Evolutionary conservation across 352 stramenopile species (phyloP).

Genomic region (Phytopythium sindhum): DNA sequence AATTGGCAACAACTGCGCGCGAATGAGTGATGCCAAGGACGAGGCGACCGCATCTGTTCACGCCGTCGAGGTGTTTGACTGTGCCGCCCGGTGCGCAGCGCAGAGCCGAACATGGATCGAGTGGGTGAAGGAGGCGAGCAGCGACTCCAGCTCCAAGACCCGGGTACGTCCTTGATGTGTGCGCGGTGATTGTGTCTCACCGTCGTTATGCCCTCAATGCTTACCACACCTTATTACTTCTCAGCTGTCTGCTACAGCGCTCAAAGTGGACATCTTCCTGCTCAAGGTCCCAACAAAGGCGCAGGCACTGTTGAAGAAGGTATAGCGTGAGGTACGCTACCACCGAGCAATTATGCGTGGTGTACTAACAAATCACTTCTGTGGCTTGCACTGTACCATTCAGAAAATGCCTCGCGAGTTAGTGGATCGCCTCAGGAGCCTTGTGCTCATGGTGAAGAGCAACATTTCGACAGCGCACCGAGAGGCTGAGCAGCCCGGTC

Average conservation of each 20-base stretch:
- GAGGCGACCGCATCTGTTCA: background rate
- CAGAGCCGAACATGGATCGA: constrained; percentile 33
- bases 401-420: constrained; percentile 24
- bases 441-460: constrained; percentile 39
- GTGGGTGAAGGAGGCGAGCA: constrained; percentile 35
- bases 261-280: constrained; percentile 70
- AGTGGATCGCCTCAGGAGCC: constrained; percentile 24
- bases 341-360: background rate
- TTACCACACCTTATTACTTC: background rate
- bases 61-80: constrained; percentile 13
- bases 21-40: constrained; percentile 1
- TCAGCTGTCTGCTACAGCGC: constrained; percentile 45
- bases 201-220: background rate
- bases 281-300: constrained; percentile 42
- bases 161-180: constrained; percentile 22
- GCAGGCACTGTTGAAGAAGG: constrained; percentile 35
- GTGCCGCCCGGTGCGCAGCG: constrained; percentile 1
- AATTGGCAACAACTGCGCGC: constrained; percentile 26
- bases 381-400: background rate
- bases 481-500: constrained; percentile 7
- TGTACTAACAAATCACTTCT: background rate
- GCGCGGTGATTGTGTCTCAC: no score
- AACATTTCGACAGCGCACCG: constrained; percentile 23
- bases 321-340: constrained; percentile 9
- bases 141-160: constrained; percentile 37